Conservation (phyloP, 1,284 basidiomycete species). For the Cutaneotrichosporon sp. region DNA sequence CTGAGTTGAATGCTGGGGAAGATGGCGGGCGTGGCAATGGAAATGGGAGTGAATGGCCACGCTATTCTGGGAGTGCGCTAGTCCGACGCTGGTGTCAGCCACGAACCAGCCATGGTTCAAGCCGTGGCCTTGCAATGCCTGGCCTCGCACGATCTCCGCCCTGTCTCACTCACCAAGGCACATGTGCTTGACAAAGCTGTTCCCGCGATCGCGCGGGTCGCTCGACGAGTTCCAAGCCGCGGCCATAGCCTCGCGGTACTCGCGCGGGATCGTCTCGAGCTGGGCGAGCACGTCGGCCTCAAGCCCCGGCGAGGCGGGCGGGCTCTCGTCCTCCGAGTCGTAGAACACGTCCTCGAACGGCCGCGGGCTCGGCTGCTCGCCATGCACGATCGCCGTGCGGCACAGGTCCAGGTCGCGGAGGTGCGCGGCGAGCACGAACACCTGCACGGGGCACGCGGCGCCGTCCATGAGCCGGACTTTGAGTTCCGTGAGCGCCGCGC, state of each 20-base stretch:
- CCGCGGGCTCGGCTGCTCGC: slow-evolving; percentile 7
- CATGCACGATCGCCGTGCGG: slow-evolving; percentile 23
- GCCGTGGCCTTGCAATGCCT: too few species aligned
- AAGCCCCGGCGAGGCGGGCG: too few species aligned
- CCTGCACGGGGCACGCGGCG: slow-evolving; percentile 17
- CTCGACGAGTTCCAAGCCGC: slow-evolving; percentile 2
- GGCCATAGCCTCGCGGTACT: slow-evolving; percentile 10
- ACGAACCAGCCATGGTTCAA: too few species aligned
- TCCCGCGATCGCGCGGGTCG: slow-evolving; percentile 13
- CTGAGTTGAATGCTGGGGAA: not conserved
- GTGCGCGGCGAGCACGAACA: slow-evolving; percentile 21
- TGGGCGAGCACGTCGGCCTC: not conserved
- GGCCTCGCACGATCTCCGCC: too few species aligned
- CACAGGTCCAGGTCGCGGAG: slow-evolving; percentile 19
- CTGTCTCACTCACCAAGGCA: slow-evolving; percentile 2
- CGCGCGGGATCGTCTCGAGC: not conserved
- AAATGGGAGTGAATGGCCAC: too few species aligned
- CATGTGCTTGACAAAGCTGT: slow-evolving; percentile 18
- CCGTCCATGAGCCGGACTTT: slow-evolving; percentile 19
- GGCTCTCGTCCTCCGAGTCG: not conserved
- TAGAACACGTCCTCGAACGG: not conserved
- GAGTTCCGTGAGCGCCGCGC: slow-evolving; percentile 11
- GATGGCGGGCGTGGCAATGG: not conserved
- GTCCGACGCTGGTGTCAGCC: not conserved
- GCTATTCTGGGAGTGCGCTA: not conserved